A percentile compares a stretch with the other conserved stretches of the same genome.
phyloP scores from a whole-genome alignment of 768 basidiomycete genomes.

The Naganishia friedmannii region DNA sequence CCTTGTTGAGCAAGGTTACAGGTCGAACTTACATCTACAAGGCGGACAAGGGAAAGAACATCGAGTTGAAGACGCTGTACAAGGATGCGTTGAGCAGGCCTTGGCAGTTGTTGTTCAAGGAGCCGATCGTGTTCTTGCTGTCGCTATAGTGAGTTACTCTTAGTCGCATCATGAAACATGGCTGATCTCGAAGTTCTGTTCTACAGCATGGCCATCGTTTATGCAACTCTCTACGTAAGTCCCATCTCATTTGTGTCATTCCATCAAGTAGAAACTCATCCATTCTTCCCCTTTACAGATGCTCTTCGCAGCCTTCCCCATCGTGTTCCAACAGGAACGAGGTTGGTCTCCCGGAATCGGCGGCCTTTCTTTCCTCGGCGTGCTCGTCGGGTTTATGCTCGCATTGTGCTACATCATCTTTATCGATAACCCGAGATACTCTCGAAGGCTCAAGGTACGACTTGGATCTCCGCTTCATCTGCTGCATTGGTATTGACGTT shows the following conservation, averaged over 20 bases:
- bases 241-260: neutral
- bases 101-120: conserved; percentile 51
- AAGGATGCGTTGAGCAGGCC: conserved; percentile 47
- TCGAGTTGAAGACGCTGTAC: conserved; percentile 41
- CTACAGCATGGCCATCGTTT: conserved; percentile 37
- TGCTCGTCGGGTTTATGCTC: conserved; percentile 47
- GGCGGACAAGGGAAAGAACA: conserved; percentile 43
- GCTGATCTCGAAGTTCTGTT: neutral
- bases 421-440: conserved; percentile 52
- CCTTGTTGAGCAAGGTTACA: conserved; percentile 43
- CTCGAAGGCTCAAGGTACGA: conserved; percentile 40
- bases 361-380: conserved; percentile 52
- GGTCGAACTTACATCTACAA: conserved; percentile 46
- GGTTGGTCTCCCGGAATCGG: conserved; percentile 53
- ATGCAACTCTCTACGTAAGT: conserved; percentile 39
- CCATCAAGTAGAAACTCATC: neutral
- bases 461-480: no score
- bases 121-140: conserved; percentile 52
- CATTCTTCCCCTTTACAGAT: conserved; percentile 33
- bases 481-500: neutral
- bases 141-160: conserved; percentile 41
- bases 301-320: conserved; percentile 53
- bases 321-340: conserved; percentile 52
- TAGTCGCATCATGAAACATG: neutral
- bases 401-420: conserved; percentile 41